phyloP scores from a whole-genome alignment of 2,329 filamentous ascomycete genomes.

The Phialocephala subalpina region DNA sequence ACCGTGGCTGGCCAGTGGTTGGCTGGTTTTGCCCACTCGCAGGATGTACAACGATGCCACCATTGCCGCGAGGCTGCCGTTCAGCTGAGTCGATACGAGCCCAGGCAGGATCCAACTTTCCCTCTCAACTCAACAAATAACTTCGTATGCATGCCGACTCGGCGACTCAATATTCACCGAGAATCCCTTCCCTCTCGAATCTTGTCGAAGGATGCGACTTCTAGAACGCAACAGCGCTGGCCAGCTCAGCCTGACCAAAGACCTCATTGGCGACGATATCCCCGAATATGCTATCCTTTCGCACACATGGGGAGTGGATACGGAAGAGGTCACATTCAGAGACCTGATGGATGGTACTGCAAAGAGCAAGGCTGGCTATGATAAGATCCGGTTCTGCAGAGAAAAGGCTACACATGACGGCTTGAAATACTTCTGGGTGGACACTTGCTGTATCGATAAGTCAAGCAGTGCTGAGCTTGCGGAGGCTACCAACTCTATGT shows the following conservation, averaged over 20 bases:
- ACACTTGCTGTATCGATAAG: no score
- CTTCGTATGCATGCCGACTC: slow-evolving; percentile 7
- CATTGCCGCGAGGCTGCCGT: slow-evolving; percentile 10
- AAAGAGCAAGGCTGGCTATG: no score
- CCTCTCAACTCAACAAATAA: slow-evolving; percentile 10
- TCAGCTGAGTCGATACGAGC: slow-evolving; percentile 10
- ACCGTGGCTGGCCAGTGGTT: slow-evolving; percentile 10
- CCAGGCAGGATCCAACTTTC: slow-evolving; percentile 5
- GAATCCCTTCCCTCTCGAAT: not conserved
- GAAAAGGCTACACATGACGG: no score
- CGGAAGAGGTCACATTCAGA: no score
- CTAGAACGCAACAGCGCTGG: slow-evolving; percentile 15
- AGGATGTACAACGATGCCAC: slow-evolving; percentile 11
- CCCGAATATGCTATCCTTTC: no score
- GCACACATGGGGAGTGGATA: no score
- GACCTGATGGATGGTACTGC: no score
- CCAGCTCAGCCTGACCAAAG: slow-evolving; percentile 23
- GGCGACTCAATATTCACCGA: slow-evolving; percentile 10
- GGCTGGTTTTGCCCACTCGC: slow-evolving; percentile 12
- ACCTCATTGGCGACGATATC: slow-evolving; percentile 1
- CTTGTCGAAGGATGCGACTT: slow-evolving; percentile 14
- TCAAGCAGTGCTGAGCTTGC: no score
- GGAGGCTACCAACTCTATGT: no score
- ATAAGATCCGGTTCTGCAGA: no score
- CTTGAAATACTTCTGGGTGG: no score